Percentiles rank a stretch among this genome's conserved stretches.
Conservation (phyloP, 2,329 filamentous ascomycete species). For the Aspergillus alliaceus region DNA sequence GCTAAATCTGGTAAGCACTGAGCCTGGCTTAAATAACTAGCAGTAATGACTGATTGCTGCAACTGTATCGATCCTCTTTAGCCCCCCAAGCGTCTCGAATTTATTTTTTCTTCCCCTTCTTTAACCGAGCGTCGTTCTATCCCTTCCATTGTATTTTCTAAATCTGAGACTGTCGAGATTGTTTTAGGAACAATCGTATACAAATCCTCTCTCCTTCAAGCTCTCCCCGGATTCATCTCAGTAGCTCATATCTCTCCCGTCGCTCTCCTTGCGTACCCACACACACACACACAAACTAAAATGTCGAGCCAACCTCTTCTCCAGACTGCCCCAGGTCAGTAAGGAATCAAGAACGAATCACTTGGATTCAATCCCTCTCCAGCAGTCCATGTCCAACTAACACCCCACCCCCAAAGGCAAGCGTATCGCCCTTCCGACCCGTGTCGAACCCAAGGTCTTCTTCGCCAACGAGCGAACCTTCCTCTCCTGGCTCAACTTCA, state of each 20-base stretch:
- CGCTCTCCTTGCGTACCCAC: not conserved
- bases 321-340: conserved; percentile 83
- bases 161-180: not conserved
- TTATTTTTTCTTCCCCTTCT: not conserved
- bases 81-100: not conserved
- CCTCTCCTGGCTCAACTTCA: conserved; percentile 99
- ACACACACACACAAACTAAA: conserved; percentile 25
- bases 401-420: conserved; percentile 65
- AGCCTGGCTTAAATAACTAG: not conserved
- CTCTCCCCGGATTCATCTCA: not conserved
- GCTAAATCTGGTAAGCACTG: not conserved
- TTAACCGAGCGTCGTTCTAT: not conserved
- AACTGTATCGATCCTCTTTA: conserved; percentile 3
- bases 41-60: not conserved
- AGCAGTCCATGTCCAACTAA: too few species aligned
- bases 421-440: conserved; percentile 94
- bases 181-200: not conserved
- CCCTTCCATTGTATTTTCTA: not conserved
- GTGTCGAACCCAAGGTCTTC: conserved; percentile 99
- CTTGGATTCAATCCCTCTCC: not conserved
- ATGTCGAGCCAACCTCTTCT: conserved; percentile 98
- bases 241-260: conserved; percentile 1
- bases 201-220: not conserved
- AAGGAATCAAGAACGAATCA: not conserved
- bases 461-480: conserved; percentile 99